Percentiles rank a stretch among this genome's conserved stretches.
phyloP scores from a whole-genome alignment of 2,329 filamentous ascomycete species.

The Fusarium tupiense region DNA sequence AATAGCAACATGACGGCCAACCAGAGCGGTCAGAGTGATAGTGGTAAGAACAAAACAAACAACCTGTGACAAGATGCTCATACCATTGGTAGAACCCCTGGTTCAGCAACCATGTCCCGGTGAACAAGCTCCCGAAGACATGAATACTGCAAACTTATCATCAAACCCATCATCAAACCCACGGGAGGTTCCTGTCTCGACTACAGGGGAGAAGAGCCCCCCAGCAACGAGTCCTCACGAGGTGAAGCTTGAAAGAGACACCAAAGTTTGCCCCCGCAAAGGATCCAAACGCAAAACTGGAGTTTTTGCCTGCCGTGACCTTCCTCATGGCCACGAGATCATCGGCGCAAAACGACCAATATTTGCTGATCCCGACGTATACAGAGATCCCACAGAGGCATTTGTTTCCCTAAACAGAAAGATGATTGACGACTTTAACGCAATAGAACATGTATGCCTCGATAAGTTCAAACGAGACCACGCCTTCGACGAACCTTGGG shows the following conservation, averaged over 20 bases:
- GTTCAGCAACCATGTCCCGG: not conserved
- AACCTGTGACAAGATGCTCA: not conserved
- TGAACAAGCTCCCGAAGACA: not conserved
- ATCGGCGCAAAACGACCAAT: slow-evolving; percentile 32
- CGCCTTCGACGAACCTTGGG: slow-evolving; percentile 29
- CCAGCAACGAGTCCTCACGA: not conserved
- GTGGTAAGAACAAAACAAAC: not conserved
- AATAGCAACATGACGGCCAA: not conserved
- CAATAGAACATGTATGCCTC: not conserved
- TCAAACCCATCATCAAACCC: not conserved
- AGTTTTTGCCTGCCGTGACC: slow-evolving; percentile 26
- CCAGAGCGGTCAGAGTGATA: no score
- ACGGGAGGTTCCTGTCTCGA: not conserved
- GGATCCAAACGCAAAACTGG: slow-evolving; percentile 17
- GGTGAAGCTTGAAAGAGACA: not conserved
- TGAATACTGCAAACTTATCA: not conserved
- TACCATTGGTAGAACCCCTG: not conserved
- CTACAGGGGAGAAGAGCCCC: not conserved
- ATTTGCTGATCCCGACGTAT: not conserved
- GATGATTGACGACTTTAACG: not conserved
- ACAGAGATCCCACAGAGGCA: not conserved
- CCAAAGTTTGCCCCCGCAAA: slow-evolving; percentile 11
- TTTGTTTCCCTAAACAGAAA: slow-evolving; percentile 30
- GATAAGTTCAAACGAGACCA: slow-evolving; percentile 27
- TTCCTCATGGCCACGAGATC: slow-evolving; percentile 19